Evolutionary conservation across 2,329 filamentous ascomycete genomes (phyloP), one percentile per base, ranked within the genome.

Genomic region (Trichoderma guizhouense): DNA sequence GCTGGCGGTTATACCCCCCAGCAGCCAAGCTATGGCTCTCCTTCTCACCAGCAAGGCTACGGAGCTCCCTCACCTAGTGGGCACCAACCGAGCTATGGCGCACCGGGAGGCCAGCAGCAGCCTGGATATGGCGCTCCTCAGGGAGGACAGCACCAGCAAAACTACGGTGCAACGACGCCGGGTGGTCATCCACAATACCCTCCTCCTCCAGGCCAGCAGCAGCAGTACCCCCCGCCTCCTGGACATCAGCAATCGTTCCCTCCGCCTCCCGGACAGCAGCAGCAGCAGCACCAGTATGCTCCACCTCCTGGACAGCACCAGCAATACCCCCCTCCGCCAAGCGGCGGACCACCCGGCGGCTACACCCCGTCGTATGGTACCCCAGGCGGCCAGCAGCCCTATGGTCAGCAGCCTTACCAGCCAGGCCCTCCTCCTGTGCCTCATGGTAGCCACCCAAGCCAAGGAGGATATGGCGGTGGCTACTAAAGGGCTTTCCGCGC

Each of bases 351-450:
- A 6, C 3, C 36, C 30, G 74, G 71, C 21, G 78, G 78, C 51
- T 81, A 81, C 55, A 80, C 76, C 67, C 69, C 76, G 28, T 78
- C 78, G 11, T 80, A 79, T 11, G 75, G 75, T 30, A 72, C 75
- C 2, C 78, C 78, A n/a, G 75, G 75, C 34, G 75, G 74, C n/a
- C 76, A 80, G 65, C 76, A 76, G 36, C 74, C 79, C 14, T 79
- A 80, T 53, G 77, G 78, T 60, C 76, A 77, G 55, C 76, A 77
- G 55, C 74, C 77, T 7, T 78, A 79, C 43, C 75, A 76, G 18
- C 74, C 76, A 24, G 75, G 74, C 21, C 74, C 78, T 34, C 76
- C 73, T 14, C 74, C 71, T n/a, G 68, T 71, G 21, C 68, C 71
- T 7, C 71, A 72, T 55, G 71, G 67, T 21, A 72, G 67, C 21